These are phyloP conservation scores for Epichloe coenophiala DNA, from an alignment of 2,329 filamentous ascomycete species.

Conservation along the genomic window DNA sequence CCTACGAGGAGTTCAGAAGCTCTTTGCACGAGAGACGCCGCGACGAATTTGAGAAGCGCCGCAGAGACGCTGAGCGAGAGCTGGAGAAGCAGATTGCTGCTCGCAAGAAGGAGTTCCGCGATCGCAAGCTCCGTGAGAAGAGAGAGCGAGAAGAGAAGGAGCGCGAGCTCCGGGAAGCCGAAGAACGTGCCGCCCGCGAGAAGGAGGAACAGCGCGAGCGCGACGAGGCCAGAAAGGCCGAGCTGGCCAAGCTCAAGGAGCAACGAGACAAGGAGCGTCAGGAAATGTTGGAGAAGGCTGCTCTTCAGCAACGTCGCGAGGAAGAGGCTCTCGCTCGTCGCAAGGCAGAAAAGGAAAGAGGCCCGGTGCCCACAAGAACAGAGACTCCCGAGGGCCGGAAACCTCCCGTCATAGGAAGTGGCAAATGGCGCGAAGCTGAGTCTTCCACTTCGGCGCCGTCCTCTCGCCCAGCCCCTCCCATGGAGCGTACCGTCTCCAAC, in stretches of 20 bases:
- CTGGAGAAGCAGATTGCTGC: slow-evolving; percentile 81
- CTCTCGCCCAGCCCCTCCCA: slow-evolving; percentile 15
- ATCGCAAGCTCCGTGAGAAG: slow-evolving; percentile 71
- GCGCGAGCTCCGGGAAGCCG: slow-evolving; percentile 63
- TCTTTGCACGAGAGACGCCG: slow-evolving; percentile 76
- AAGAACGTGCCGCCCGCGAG: slow-evolving; percentile 68
- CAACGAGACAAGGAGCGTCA: slow-evolving; percentile 54
- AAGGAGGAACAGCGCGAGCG: slow-evolving; percentile 71
- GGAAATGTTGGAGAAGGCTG: slow-evolving; percentile 50
- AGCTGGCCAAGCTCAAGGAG: slow-evolving; percentile 53
- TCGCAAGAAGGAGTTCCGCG: slow-evolving; percentile 78
- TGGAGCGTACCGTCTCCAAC: slow-evolving; percentile 34
- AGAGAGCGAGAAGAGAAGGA: slow-evolving; percentile 76
- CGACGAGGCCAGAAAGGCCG: slow-evolving; percentile 67
- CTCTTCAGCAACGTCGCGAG: slow-evolving; percentile 66
- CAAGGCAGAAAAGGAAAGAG: slow-evolving; percentile 49
- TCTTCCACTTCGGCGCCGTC: slow-evolving; percentile 15
- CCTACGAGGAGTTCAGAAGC: slow-evolving; percentile 72
- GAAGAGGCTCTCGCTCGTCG: slow-evolving; percentile 74
- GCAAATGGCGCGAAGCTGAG: slow-evolving; percentile 31
- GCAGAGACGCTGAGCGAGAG: slow-evolving; percentile 81
- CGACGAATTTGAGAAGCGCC: slow-evolving; percentile 91
- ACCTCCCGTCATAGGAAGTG: slow-evolving; percentile 21
- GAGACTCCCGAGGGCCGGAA: slow-evolving; percentile 18
- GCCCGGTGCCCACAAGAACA: slow-evolving; percentile 8